Conservation (phyloP, 352 stramenopile genomes). For the Discostella stelligera region DNA sequence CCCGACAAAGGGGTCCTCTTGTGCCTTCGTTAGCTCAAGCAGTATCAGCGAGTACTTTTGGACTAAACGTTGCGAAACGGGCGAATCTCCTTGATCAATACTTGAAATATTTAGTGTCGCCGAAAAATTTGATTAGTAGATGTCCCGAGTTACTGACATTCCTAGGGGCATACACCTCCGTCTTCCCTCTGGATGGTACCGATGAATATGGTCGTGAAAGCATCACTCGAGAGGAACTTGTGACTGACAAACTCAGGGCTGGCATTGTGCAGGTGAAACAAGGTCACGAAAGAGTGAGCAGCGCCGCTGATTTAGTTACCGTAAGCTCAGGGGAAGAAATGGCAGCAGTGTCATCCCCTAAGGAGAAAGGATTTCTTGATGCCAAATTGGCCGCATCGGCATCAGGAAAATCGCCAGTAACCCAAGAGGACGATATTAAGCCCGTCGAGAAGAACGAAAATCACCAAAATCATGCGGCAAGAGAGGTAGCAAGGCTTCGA, state of each 20-base stretch:
- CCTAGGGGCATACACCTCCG: slow-evolving; percentile 67
- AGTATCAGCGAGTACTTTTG: slow-evolving; percentile 68
- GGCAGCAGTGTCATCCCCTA: slow-evolving; percentile 6
- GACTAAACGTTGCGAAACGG: slow-evolving; percentile 61
- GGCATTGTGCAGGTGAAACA: slow-evolving; percentile 53
- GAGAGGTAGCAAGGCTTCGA: slow-evolving; percentile 60
- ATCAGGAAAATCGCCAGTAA: slow-evolving; percentile 16
- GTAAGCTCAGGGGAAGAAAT: slow-evolving; percentile 10
- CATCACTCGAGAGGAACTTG: slow-evolving; percentile 43
- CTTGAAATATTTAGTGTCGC: slow-evolving; percentile 70
- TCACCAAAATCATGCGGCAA: slow-evolving; percentile 30
- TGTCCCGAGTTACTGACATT: slow-evolving; percentile 79
- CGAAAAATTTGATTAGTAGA: slow-evolving; percentile 64
- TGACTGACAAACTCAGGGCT: slow-evolving; percentile 53
- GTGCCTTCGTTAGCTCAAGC: slow-evolving; percentile 77
- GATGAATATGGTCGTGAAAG: slow-evolving; percentile 55
- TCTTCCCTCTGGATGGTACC: slow-evolving; percentile 23
- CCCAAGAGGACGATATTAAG: slow-evolving; percentile 16
- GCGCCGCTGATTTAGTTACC: neutral
- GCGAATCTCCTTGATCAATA: slow-evolving; percentile 77
- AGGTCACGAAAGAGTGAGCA: slow-evolving; percentile 18
- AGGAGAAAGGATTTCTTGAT: slow-evolving; percentile 27
- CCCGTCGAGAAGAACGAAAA: slow-evolving; percentile 20
- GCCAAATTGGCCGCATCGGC: slow-evolving; percentile 21
- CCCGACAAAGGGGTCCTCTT: slow-evolving; percentile 59